Evolutionary conservation across 495 filamentous ascomycete genomes (phyloP).

Genomic region (Filosporella fistucella): DNA sequence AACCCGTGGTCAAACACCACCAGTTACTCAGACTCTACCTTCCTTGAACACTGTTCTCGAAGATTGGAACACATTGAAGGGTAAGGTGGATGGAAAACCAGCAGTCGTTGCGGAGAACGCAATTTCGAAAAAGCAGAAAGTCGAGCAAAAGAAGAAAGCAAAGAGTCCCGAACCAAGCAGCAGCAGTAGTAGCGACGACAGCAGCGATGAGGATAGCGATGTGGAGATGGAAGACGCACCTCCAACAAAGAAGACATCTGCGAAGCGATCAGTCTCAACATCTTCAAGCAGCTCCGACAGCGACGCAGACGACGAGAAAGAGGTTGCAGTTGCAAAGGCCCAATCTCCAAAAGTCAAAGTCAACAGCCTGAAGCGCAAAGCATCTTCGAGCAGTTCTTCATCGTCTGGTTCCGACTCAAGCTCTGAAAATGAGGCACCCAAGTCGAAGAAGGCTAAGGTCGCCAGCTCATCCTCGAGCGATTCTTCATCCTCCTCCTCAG

Average conservation of each 20-base stretch:
- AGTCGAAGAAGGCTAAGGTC: conserved; percentile 29
- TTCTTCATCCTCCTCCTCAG: conserved; percentile 30
- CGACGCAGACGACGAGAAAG: conserved; percentile 58
- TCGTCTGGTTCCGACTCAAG: conserved; percentile 23
- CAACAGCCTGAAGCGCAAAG: conserved; percentile 62
- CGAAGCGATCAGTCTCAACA: conserved; percentile 29
- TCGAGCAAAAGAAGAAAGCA: conserved; percentile 29
- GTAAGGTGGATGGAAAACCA: neutral
- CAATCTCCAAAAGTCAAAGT: conserved; percentile 30
- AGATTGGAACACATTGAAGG: conserved; percentile 32
- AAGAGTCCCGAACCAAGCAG: conserved; percentile 16
- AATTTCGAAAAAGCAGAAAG: conserved; percentile 25
- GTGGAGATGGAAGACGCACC: conserved; percentile 55
- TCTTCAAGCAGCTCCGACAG: conserved; percentile 53
- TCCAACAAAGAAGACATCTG: conserved; percentile 10
- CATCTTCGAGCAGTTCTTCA: conserved; percentile 42
- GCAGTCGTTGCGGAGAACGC: neutral
- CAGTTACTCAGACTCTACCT: conserved; percentile 32
- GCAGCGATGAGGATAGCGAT: conserved; percentile 39
- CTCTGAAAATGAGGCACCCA: conserved; percentile 30
- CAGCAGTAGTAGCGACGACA: conserved; percentile 31
- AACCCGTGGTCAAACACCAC: conserved; percentile 31
- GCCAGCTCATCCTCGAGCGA: conserved; percentile 17
- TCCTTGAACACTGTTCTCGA: conserved; percentile 43
- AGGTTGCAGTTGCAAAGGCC: conserved; percentile 25